These are phyloP conservation scores for Aphanoascus verrucosus DNA, from an alignment of 2,329 filamentous ascomycete genomes.

Conservation along the genomic window DNA sequence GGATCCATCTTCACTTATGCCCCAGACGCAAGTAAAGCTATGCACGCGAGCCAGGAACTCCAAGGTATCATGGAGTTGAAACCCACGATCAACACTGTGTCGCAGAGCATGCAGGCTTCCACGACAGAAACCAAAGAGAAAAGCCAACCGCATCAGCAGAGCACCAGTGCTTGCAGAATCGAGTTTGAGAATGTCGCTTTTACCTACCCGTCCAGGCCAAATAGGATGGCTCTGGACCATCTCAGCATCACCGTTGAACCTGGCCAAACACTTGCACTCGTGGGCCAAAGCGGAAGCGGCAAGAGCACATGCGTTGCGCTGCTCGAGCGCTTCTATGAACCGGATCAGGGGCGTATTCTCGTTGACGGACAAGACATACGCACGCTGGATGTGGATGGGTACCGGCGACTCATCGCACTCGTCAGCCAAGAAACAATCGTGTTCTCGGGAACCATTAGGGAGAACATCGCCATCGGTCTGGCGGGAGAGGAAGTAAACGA, in stretches of 20 bases:
- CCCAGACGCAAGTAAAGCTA: slow-evolving; percentile 85
- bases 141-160: too few species aligned
- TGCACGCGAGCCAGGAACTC: slow-evolving; percentile 67
- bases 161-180: neutral
- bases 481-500: slow-evolving; percentile 26
- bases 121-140: too few species aligned
- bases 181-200: slow-evolving; percentile 24
- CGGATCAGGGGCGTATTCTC: slow-evolving; percentile 23
- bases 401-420: slow-evolving; percentile 29
- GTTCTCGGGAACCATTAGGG: slow-evolving; percentile 42
- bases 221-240: slow-evolving; percentile 27
- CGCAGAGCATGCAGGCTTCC: too few species aligned
- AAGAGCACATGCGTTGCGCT: slow-evolving; percentile 40
- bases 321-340: slow-evolving; percentile 31
- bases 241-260: slow-evolving; percentile 26
- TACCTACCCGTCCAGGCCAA: slow-evolving; percentile 29
- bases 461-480: slow-evolving; percentile 45
- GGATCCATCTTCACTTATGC: slow-evolving; percentile 83
- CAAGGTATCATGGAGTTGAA: slow-evolving; percentile 63
- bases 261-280: slow-evolving; percentile 34
- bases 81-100: too few species aligned
- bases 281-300: slow-evolving; percentile 43
- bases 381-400: slow-evolving; percentile 26
- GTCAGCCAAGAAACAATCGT: slow-evolving; percentile 46
- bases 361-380: slow-evolving; percentile 25